Percentiles rank a stretch among this genome's conserved stretches.
These are phyloP conservation scores for Capsicum rhomboideum DNA, from an alignment of 257 asterid species.

Conservation along the genomic window DNA sequence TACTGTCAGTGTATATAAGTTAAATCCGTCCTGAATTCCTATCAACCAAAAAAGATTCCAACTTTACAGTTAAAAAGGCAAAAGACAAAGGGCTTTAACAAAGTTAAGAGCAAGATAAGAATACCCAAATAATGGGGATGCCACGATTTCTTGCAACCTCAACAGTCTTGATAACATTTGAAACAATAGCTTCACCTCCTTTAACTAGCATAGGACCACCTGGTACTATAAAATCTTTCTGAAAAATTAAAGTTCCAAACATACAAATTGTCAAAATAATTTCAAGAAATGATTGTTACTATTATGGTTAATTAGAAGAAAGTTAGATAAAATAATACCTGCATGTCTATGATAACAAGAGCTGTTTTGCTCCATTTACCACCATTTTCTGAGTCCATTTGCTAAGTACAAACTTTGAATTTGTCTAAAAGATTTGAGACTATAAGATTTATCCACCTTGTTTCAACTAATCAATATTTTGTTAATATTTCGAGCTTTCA, in stretches of 20 bases:
- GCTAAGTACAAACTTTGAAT: not conserved
- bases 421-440: not conserved
- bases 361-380: constrained; percentile 62
- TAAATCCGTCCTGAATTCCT: not conserved
- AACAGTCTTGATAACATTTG: constrained; percentile 55
- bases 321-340: constrained; percentile 29
- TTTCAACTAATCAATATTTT: not conserved
- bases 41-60: not conserved
- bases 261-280: not conserved
- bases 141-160: constrained; percentile 65
- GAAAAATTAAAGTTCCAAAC: not conserved
- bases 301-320: not conserved
- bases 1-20: not conserved
- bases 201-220: constrained; percentile 54
- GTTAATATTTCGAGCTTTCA: not conserved
- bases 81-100: not conserved
- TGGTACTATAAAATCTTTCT: constrained; percentile 75
- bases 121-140: constrained; percentile 76
- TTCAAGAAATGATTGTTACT: not conserved
- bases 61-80: not conserved
- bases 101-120: not conserved
- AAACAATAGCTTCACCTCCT: constrained; percentile 65
- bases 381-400: constrained; percentile 38
- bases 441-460: no score
- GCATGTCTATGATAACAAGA: constrained; percentile 86